Conservation (phyloP, 2,329 filamentous ascomycete species). For the Chaetomium sp. region DNA sequence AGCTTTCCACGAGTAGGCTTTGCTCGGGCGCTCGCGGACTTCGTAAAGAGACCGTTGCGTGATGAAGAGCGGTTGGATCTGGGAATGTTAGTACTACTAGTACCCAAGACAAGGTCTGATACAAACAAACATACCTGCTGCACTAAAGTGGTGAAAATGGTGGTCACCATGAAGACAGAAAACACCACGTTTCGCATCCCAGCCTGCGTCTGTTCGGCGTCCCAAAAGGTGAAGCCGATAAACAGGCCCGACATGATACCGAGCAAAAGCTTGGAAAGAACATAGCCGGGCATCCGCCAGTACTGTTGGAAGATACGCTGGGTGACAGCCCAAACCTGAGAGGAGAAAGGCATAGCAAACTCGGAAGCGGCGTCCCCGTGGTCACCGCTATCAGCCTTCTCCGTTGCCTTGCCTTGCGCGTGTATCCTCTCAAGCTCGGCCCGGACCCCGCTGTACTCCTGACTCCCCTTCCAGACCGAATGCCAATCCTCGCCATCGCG, state of each 20-base stretch:
- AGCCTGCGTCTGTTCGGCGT: slow-evolving; percentile 56
- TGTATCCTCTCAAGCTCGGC: slow-evolving; percentile 67
- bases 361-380: slow-evolving; percentile 53
- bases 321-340: slow-evolving; percentile 67
- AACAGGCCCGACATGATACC: slow-evolving; percentile 65
- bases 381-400: background rate
- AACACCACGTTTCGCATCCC: slow-evolving; percentile 78
- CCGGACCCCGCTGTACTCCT: slow-evolving; percentile 54
- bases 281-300: slow-evolving; percentile 78
- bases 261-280: slow-evolving; percentile 71
- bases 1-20: slow-evolving; percentile 73
- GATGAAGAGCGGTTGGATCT: slow-evolving; percentile 76
- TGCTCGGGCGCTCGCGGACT: slow-evolving; percentile 72
- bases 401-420: slow-evolving; percentile 30
- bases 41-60: slow-evolving; percentile 75
- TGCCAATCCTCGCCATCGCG: slow-evolving; percentile 62
- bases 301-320: slow-evolving; percentile 77
- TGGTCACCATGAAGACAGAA: slow-evolving; percentile 72
- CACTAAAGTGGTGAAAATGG: slow-evolving; percentile 70
- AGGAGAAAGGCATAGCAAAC: slow-evolving; percentile 73
- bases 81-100: background rate
- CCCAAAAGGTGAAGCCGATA: slow-evolving; percentile 73
- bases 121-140: slow-evolving; percentile 52
- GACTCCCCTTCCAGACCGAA: slow-evolving; percentile 61
- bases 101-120: background rate